Evolutionary conservation across 495 filamentous ascomycete genomes (phyloP), one percentile per base, ranked within the genome.

Genomic region (Patellaria atrata): DNA sequence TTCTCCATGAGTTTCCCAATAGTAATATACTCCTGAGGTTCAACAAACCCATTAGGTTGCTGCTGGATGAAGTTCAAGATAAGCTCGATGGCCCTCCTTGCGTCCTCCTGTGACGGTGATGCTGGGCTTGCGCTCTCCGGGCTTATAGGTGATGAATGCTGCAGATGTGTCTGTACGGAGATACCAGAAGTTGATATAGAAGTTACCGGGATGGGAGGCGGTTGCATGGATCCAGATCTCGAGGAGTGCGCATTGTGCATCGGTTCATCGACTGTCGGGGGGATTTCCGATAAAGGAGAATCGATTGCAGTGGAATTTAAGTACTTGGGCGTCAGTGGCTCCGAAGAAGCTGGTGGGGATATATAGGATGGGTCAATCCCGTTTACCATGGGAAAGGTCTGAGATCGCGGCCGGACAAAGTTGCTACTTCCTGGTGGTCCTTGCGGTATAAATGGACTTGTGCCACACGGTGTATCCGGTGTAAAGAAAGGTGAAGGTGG

Each of bases 1-100:
- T 85, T 84, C 55, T 92, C 79, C 54, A 86, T 86, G 45, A 94
- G 58, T 45, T 82, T 86, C 5, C 80, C 70, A 32, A 97, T 78
- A 21, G 75, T 73, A 33, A 84, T 43, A 54, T 79, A 91, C 41
- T 96, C 89, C 52, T 84, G 74, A 20, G 82, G 76, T 48, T 86
- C 78, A 26, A 81, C 65, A 14, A 76, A 69, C 0, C 69, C 73
- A 1, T 69, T 53, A 1, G 78, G 73, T 45, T 83, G 74, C 28
- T 77, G 71, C 43, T 80, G 68, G 56, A 94, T 80, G 54, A 84
- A 96, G 34, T 65, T 78, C 58, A 92, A 71, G 1, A 96, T 68
- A 9, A 87, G 69, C 49, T 94, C 84, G 14, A 94, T 67, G 2
- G 89, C 91, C 22, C 71, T 69, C 18, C 77, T 67, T 0, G 89